Conservation (phyloP, 805 yeast species). For the Saturnispora besseyi region DNA sequence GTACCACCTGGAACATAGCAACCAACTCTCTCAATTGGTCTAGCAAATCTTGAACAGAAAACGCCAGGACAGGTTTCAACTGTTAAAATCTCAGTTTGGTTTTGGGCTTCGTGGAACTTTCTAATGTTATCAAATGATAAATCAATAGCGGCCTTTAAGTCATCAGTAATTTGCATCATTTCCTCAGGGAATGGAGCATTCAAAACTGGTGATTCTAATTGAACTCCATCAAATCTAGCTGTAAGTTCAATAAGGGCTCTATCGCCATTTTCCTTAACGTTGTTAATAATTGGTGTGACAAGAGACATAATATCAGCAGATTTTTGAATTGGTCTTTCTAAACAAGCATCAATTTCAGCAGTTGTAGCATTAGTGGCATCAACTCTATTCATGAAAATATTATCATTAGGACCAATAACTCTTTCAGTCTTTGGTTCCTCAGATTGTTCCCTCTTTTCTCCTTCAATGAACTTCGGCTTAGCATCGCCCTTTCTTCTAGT, state of each 20-base stretch:
- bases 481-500: constrained; percentile 96
- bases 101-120: constrained; percentile 90
- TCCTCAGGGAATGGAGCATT: constrained; percentile 81
- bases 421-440: constrained; percentile 17
- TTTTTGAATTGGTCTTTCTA: constrained; percentile 91
- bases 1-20: constrained; percentile 98
- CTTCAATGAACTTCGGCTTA: constrained; percentile 58
- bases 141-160: constrained; percentile 77
- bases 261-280: constrained; percentile 74
- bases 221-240: constrained; percentile 82
- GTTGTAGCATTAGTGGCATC: constrained; percentile 33
- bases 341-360: constrained; percentile 47
- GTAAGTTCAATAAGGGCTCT: constrained; percentile 82
- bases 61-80: constrained; percentile 96
- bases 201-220: constrained; percentile 61
- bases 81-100: constrained; percentile 58
- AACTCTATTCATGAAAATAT: constrained; percentile 44
- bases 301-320: constrained; percentile 88
- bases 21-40: constrained; percentile 92
- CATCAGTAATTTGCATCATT: constrained; percentile 62
- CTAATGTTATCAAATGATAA: constrained; percentile 80
- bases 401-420: constrained; percentile 26
- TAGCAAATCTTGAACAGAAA: constrained; percentile 84
- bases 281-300: constrained; percentile 81
- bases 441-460: constrained; percentile 13